Base-by-base conservation (phyloP, 805 yeast genomes). In the Blastobotrys muscicola region DNA sequence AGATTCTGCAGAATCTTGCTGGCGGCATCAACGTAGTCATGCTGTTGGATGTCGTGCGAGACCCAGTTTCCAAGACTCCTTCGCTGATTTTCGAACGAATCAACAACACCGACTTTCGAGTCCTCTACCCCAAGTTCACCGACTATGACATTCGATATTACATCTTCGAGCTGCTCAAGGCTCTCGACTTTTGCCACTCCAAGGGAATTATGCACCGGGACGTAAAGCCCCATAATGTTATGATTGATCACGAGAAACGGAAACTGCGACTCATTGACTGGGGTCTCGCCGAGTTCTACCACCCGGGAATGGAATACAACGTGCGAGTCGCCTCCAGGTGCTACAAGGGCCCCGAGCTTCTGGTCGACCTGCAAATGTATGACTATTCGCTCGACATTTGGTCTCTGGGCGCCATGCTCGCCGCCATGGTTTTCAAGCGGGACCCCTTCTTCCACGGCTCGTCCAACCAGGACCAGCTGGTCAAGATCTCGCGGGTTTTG, bases 181-280 rank as follows among this genome's bases (percentile, higher is more conserved):
- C 96, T 0, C 71, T 89, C 50, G 94, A 89, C 66, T 87, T 74
- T 62, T 81, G 85, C 43, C 97, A 89, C 66, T 82, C 94, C 4
- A 83, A 83, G 81, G 97, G 97, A 31, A 85, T 89, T 50, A 86
- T 86, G 82, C 96, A 86, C 64, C 71, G 96, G 60, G 96, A 86
- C 64, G 95, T 86, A 40, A 86, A 86, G 60, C 95, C 95, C 8
- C 95, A 86, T 62, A 86, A 86, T 58, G 85, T 86, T 36, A 86
- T 86, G 95, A 86, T 86, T 53, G 95, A 87, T 64, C 95, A 86
- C 49, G 66, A 69, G 16, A 61, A 59, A 38, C 58, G 64, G 41
- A 74, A 72, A 51, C 66, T 87, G 56, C 74, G 90, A 54, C 73
- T 87, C 44, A 87, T 87, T 50, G 96, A 87, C 66, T 87, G 96